Conservation (phyloP, 768 basidiomycete genomes). For the Boletellus ananas region DNA sequence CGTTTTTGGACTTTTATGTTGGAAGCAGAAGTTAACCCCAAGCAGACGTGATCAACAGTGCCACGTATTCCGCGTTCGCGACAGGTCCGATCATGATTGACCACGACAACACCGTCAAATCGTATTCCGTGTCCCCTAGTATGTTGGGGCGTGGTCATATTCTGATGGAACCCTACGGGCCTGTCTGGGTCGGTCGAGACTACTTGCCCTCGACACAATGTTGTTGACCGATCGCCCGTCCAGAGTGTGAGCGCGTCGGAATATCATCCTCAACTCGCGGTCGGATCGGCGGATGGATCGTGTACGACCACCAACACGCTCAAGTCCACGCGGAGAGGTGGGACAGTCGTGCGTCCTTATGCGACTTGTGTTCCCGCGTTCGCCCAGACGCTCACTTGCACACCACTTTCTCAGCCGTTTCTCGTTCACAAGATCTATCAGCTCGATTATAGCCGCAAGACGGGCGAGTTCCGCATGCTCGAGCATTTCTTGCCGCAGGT, state of each 20-base stretch:
- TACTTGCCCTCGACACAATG: neutral
- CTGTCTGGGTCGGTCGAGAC: slow-evolving; percentile 68
- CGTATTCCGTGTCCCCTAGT: slow-evolving; percentile 64
- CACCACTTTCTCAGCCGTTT: slow-evolving; percentile 50
- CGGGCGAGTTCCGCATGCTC: slow-evolving; percentile 79
- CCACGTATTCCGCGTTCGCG: slow-evolving; percentile 63
- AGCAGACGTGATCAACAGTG: slow-evolving; percentile 66
- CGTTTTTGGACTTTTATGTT: neutral
- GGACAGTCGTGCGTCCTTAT: slow-evolving; percentile 54
- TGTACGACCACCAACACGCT: slow-evolving; percentile 72
- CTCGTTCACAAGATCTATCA: slow-evolving; percentile 79
- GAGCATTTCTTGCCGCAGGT: slow-evolving; percentile 82
- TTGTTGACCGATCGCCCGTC: neutral
- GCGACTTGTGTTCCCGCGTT: neutral
- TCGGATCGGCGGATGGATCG: slow-evolving; percentile 80
- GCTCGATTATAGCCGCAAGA: slow-evolving; percentile 79
- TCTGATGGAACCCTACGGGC: slow-evolving; percentile 70
- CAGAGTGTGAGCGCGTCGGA: slow-evolving; percentile 76
- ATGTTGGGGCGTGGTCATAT: slow-evolving; percentile 73
- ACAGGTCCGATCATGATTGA: slow-evolving; percentile 77
- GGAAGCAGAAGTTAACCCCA: neutral
- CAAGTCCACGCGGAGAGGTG: slow-evolving; percentile 64
- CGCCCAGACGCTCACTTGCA: neutral
- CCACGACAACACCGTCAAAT: slow-evolving; percentile 77
- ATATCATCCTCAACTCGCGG: slow-evolving; percentile 81